A percentile compares a stretch with the other conserved stretches of the same genome.
phyloP scores from a whole-genome alignment of 257 asterid genomes.

The Nicotiana tomentosiformis region DNA sequence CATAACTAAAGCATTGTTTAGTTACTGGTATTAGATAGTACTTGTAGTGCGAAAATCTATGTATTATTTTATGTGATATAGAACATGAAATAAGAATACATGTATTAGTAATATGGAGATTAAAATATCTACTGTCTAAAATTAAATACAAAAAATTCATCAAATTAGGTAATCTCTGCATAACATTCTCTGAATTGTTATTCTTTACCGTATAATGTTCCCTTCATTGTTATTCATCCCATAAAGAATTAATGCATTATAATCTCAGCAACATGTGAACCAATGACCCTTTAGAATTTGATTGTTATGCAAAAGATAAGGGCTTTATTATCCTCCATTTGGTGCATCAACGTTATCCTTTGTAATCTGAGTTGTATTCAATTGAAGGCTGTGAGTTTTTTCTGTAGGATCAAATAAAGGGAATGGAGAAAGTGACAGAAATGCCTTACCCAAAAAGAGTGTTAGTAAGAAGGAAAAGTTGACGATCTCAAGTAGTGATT shows the following conservation, averaged over 20 bases:
- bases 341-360: not conserved
- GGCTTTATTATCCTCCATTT: not conserved
- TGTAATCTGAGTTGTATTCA: not conserved
- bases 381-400: slow-evolving; percentile 7
- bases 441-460: slow-evolving; percentile 19
- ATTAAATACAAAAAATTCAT: not conserved
- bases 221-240: not conserved
- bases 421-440: slow-evolving; percentile 18
- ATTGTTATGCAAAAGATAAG: not conserved
- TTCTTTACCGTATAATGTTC: not conserved
- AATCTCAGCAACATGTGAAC: not conserved
- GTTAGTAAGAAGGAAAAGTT: slow-evolving; percentile 32
- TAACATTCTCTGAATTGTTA: not conserved
- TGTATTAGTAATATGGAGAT: not conserved
- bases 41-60: too few relatives aligned
- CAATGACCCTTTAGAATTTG: not conserved
- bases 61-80: too few relatives aligned
- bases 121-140: not conserved
- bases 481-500: slow-evolving; percentile 60
- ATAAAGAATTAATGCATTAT: not conserved
- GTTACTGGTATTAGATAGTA: not conserved
- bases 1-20: not conserved
- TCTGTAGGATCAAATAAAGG: slow-evolving; percentile 38
- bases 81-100: not conserved
- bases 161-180: not conserved